Evolutionary conservation across 129 eudicot species (phyloP), one percentile per base, ranked within the genome.

Genomic region (Flaveria trinervia): DNA sequence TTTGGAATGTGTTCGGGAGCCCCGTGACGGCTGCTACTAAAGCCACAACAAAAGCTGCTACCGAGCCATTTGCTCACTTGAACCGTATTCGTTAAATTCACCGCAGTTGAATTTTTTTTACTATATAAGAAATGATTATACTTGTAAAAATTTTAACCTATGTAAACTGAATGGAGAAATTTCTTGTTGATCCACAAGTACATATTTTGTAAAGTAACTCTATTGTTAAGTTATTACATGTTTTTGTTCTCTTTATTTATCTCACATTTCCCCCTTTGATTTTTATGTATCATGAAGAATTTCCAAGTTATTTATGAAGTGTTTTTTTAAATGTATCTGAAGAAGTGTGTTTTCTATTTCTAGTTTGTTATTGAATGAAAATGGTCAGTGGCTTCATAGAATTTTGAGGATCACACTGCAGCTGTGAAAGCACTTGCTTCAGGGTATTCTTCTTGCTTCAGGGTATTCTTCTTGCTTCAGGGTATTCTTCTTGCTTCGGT

Each of bases 1-100:
- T 95, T 49, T 95, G 99, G 99, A 91, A 95, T 64, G 96, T 89
- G 4, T 95, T 95, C 55, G 99, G 99, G 44, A 83, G 92, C 20
- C 99, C 97, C 8, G 90, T 84, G 69, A 92, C 82, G 49, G 96
- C 97, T 16, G 88, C 25, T 16, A 14, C 96, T 2, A 94, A 94
- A 86, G 86, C 97, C 18, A 88, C 92, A 6, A 90, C 89, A 0
- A 93, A 91, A 85, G 73, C 96, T 0, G 66, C 77, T 5, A 65
- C 89, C 0, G 96, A 93, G 86, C 97, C 98, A 26, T 93, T 93
- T 81, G 97, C 98, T 62, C 84, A 87, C 79, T 17, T 93, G 82
- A 89, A 83, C 84, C 89, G 92, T 59, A 93, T 91, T 26, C 90
- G 98, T 43, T 94, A 65, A 82, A 14, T 48, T 18, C 7, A 2